Percentiles rank a stretch among this genome's conserved stretches.
Evolutionary conservation across 176 grass and related monocot genomes (phyloP).

Genomic region (Triticum turgidum): DNA sequence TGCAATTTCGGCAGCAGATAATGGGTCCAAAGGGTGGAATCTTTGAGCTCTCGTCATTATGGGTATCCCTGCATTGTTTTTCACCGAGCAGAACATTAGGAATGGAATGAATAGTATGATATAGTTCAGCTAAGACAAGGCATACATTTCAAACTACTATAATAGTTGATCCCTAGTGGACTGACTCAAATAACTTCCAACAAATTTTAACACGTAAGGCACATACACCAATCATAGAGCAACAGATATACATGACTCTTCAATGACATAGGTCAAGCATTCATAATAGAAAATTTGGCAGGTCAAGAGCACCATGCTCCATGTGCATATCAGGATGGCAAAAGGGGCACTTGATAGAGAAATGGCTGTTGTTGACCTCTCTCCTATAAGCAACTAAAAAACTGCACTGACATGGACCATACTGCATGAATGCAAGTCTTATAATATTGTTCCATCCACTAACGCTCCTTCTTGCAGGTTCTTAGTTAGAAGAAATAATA

Average conservation of each 20-base stretch:
- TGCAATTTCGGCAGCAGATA: slow-evolving; percentile 99
- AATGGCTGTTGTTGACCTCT: slow-evolving; percentile 29
- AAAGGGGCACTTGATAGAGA: slow-evolving; percentile 9
- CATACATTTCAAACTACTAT: slow-evolving; percentile 9
- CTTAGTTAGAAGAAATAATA: not conserved
- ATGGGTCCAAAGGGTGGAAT: slow-evolving; percentile 91
- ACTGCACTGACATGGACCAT: not conserved
- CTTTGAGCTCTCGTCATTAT: slow-evolving; percentile 94
- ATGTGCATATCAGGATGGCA: not conserved
- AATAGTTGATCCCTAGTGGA: not conserved
- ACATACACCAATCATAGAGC: not conserved
- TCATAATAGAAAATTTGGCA: slow-evolving; percentile 14
- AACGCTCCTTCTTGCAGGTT: not conserved
- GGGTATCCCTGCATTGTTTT: slow-evolving; percentile 75
- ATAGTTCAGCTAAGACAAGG: not conserved
- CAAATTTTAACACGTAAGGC: not conserved
- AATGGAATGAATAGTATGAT: not conserved
- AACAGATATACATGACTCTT: not conserved
- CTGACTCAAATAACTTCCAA: slow-evolving; percentile 1
- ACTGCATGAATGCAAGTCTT: slow-evolving; percentile 23
- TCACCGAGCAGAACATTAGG: slow-evolving; percentile 14
- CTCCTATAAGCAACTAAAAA: slow-evolving; percentile 26
- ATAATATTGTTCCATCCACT: slow-evolving; percentile 17
- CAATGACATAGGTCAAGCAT: slow-evolving; percentile 1
- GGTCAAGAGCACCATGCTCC: not conserved